Percentiles rank a stretch among this genome's conserved stretches.
phyloP scores from a whole-genome alignment of 2,329 filamentous ascomycete species.

The Pseudogymnoascus sp. region DNA sequence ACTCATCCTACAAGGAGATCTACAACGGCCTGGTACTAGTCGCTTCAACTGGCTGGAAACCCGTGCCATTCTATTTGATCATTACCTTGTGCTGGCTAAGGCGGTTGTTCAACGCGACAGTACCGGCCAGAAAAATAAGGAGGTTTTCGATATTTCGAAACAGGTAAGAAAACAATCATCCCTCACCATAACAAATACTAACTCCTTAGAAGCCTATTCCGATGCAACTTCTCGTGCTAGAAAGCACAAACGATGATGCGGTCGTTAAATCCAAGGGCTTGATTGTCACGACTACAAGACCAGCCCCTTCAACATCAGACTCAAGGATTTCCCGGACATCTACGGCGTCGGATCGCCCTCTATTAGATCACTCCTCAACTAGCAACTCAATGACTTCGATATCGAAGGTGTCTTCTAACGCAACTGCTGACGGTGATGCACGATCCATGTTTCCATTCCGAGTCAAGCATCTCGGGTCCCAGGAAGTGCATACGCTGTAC shows the following conservation, averaged over 20 bases:
- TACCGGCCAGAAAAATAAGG: slow-evolving; percentile 63
- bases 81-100: slow-evolving; percentile 92
- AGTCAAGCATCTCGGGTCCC: slow-evolving; percentile 86
- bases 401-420: slow-evolving; percentile 35
- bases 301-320: slow-evolving; percentile 52
- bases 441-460: slow-evolving; percentile 75
- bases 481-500: slow-evolving; percentile 82
- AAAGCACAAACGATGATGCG: slow-evolving; percentile 85
- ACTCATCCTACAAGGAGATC: slow-evolving; percentile 77
- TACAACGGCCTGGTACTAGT: slow-evolving; percentile 80
- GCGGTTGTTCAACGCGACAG: slow-evolving; percentile 58
- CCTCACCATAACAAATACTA: slow-evolving; percentile 5
- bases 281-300: slow-evolving; percentile 53
- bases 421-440: slow-evolving; percentile 37
- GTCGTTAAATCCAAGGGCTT: slow-evolving; percentile 60
- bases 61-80: slow-evolving; percentile 87
- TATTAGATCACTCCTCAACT: slow-evolving; percentile 60
- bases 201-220: slow-evolving; percentile 61
- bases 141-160: slow-evolving; percentile 85
- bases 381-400: slow-evolving; percentile 53
- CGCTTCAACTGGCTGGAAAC: slow-evolving; percentile 91
- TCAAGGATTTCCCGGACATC: slow-evolving; percentile 36
- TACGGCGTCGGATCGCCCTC: slow-evolving; percentile 37
- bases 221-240: slow-evolving; percentile 88
- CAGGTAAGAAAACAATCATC: slow-evolving; percentile 45